phyloP scores from a whole-genome alignment of 2,329 filamentous ascomycete genomes.

The Fusarium bulbicola region DNA sequence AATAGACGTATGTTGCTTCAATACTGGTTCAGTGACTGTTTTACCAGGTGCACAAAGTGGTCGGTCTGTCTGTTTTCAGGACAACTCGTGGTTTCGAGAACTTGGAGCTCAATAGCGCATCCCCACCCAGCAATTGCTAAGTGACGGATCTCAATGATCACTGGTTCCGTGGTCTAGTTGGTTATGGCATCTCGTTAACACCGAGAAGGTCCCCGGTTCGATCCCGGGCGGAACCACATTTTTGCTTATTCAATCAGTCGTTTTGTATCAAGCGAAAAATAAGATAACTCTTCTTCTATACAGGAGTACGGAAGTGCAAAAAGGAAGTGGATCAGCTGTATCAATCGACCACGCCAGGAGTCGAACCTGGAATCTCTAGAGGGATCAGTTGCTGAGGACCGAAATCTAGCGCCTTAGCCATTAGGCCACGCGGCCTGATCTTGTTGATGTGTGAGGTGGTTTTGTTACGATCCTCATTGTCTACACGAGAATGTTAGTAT shows the following conservation, averaged over 20 bases:
- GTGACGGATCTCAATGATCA: background rate
- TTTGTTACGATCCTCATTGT: background rate
- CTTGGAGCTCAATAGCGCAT: background rate
- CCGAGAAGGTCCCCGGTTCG: constrained; percentile 23
- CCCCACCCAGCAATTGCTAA: background rate
- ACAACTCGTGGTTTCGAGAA: background rate
- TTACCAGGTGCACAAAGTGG: background rate
- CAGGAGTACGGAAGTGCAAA: background rate
- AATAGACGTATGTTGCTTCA: background rate
- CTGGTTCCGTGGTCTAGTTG: constrained; percentile 24
- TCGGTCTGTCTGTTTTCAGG: background rate
- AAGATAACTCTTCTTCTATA: background rate
- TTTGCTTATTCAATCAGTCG: background rate
- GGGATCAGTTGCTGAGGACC: background rate
- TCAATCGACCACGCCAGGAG: background rate
- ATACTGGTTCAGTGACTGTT: background rate
- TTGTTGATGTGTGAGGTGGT: background rate
- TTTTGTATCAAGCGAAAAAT: background rate
- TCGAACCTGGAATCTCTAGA: constrained; percentile 30
- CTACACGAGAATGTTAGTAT: background rate
- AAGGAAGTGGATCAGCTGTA: background rate
- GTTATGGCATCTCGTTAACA: constrained; percentile 28
- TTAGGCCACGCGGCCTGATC: background rate
- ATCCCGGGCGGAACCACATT: constrained; percentile 22
- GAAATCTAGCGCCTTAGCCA: background rate